A percentile compares a stretch with the other conserved stretches of the same genome.
These are phyloP conservation scores for Circinella umbellata DNA, from an alignment of 371 early-diverging fungal species.

Conservation along the genomic window DNA sequence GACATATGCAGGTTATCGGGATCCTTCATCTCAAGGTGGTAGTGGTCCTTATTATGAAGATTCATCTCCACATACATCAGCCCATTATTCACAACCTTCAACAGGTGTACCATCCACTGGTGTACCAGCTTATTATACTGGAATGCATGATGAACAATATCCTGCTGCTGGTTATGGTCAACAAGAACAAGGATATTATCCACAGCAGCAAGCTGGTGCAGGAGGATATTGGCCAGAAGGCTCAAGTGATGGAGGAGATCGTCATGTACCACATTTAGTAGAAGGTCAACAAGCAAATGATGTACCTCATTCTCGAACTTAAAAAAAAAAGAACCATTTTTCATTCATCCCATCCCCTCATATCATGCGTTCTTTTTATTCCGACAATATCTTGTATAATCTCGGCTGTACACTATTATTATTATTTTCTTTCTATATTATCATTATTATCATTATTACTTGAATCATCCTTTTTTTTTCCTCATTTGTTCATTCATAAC, in stretches of 20 bases:
- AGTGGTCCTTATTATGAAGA: constrained; percentile 17
- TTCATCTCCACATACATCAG: constrained; percentile 13
- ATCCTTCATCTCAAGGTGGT: background rate
- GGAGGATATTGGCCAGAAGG: constrained; percentile 14
- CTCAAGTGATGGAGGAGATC: constrained; percentile 12
- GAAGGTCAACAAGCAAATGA: constrained; percentile 8
- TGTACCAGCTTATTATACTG: constrained; percentile 11
- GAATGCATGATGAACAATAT: too few species aligned
- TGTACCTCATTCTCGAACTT: constrained; percentile 10
- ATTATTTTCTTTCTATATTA: too few species aligned
- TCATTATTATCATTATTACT: too few species aligned
- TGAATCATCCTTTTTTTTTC: too few species aligned
- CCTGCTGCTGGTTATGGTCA: background rate
- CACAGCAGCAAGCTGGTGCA: background rate
- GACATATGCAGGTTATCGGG: constrained; percentile 4
- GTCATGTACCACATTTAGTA: constrained; percentile 17
- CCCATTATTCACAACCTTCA: background rate
- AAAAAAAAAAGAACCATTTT: background rate
- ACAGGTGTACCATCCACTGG: constrained; percentile 6
- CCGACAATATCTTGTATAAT: too few species aligned
- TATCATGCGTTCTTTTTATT: too few species aligned
- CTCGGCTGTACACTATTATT: too few species aligned
- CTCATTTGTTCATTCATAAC: too few species aligned
- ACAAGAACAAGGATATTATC: constrained; percentile 5
- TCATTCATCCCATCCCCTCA: background rate